Conservation (phyloP, 306 rosid genomes). For the Cucumis sativus region Cucumber_9930_V3 NC_026661.2:4870001-4870500, state of each 20-base stretch:
- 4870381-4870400: background rate
- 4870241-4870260: background rate
- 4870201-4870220: background rate
- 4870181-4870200: background rate
- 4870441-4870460: background rate
- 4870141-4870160: background rate
- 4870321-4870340: background rate
- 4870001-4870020: background rate
- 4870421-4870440: background rate
- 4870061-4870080: background rate
- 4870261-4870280: background rate
- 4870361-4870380: background rate
- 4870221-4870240: background rate
- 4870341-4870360: background rate
- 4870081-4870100: slow-evolving; percentile 1
- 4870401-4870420: background rate
- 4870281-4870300: background rate
- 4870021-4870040: background rate
- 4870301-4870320: background rate
- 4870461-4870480: background rate
- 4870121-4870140: slow-evolving; percentile 1
- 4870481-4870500: background rate
- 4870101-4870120: background rate
- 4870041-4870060: background rate
- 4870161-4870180: background rate